phyloP scores from a whole-genome alignment of 202 grass and related monocot genomes.

The Cymbopogon flexuosus region DNA sequence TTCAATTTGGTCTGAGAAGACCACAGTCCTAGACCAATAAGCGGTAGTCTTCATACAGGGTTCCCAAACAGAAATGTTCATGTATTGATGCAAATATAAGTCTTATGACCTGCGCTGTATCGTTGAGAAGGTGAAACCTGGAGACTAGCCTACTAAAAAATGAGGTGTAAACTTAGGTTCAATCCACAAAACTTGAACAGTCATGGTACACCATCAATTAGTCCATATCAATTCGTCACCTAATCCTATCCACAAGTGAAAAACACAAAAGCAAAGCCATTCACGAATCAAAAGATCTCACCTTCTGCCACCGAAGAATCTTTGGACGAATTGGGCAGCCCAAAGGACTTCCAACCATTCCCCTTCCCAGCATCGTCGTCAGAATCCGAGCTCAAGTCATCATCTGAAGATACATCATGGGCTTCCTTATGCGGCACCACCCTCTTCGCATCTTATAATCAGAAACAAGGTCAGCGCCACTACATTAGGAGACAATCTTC shows the following conservation, averaged over 20 bases:
- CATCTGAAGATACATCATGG: constrained; percentile 33
- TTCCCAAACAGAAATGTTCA: not conserved
- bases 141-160: not conserved
- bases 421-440: constrained; percentile 34
- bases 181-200: not conserved
- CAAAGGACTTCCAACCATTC: constrained; percentile 29
- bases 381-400: constrained; percentile 58
- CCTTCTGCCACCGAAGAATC: constrained; percentile 33
- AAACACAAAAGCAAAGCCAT: not conserved
- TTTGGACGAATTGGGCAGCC: constrained; percentile 44
- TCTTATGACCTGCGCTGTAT: not conserved
- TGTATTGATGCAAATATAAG: not conserved
- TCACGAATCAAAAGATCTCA: constrained; percentile 20
- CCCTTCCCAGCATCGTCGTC: constrained; percentile 29
- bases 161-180: not conserved
- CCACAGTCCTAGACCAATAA: not conserved
- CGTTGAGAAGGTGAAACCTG: not conserved
- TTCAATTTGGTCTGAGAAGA: not conserved
- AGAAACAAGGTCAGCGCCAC: not conserved
- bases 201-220: not conserved
- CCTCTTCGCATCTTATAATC: constrained; percentile 40
- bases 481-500: not conserved
- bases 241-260: not conserved
- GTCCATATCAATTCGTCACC: not conserved
- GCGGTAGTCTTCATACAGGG: not conserved